Base-by-base conservation (phyloP, 352 stramenopile genomes). In the Globisporangium nunn region DNA sequence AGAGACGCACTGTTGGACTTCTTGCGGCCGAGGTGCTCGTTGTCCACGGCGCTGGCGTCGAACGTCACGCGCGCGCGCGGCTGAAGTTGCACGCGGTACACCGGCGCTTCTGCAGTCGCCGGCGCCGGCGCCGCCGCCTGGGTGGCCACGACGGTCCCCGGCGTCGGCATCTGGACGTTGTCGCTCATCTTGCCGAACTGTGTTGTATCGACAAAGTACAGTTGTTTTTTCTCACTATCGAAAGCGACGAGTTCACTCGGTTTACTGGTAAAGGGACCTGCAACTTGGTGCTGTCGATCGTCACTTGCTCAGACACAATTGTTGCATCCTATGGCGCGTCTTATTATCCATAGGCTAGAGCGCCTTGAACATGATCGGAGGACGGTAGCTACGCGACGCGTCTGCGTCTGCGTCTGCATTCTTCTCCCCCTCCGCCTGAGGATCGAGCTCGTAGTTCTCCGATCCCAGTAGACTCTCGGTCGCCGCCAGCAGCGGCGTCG, bases 1-100 rank as follows among this genome's bases (percentile, higher is more conserved):
- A 51, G 5, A 50, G 4, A 41, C 76, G 31, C 66, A 95, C 87
- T 94, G 52, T 97, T 97, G 40, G 85, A 96, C 43, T 88, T 93
- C 66, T 89, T 96, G 63, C 86, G 80, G 41, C 87, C 85, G 44
- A 96, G 85, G 58, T 96, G 81, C 62, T 97, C 91, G 72, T 97
- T 97, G 66, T 97, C 88, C 50, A 97, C 81, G 15, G 94, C 85
- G 50, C 79, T 88, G 10, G 93, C 86, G 43, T 91, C 79, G 61
- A 96, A 97, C 39, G 73, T 87, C 58, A 97, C 88, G 41, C 75
- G 87, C 30, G 75, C 64, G 28, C 87, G 85, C 45, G 89, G 84
- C 56, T 90, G 75, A 44, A 97, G 65, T 23, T 90, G 80, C 15
- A 95, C 56, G 46, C 65, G 72, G 61, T 93, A 93, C 49, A 88